Evolutionary conservation across 331 rosid species (phyloP), one percentile per base, ranked within the genome.

Genomic region (Spiraea crenata): DNA sequence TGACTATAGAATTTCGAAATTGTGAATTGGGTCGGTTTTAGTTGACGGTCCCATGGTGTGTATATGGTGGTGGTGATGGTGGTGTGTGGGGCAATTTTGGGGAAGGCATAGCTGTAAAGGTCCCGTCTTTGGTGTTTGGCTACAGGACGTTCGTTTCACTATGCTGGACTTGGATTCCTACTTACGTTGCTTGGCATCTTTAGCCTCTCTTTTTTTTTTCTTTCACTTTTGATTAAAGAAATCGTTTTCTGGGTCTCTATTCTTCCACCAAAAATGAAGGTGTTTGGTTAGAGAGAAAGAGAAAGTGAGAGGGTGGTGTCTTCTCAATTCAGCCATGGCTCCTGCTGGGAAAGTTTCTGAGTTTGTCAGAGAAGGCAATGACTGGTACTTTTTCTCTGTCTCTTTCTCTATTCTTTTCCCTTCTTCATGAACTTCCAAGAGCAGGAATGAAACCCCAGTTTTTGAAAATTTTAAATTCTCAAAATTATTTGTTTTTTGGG

Each of bases 261-360:
- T 62, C 55, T 25, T 73, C 79, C 74, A 60, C 67, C 61, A 40
- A 15, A 52, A 49, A 65, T 79, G 83, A 56, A 48, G 60, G n/a
- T 57, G 20, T 41, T n/a, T 56, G 62, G 72, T 41, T 74, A 73
- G 57, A 69, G 58, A 52, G 44, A 41, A 17, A 41, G 14, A 39
- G 65, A 74, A 73, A 74, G 46, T 41, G 13, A 12, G 49, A 52
- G 59, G 44, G 63, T 60, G 61, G 65, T 58, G 49, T 61, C 76
- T 75, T 58, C 66, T 72, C 37, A 14, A 46, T 72, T 79, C 74
- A 59, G 25, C 87, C 73, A 93, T 93, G 98, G 88, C 98, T 89
- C 97, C 91, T 55, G 70, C 86, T 41, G 83, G 79, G 73, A 93
- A 90, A 84, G 78, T 83, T 83, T 87, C 96, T 57, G 96, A 80